These are phyloP conservation scores for Acmispon strigosus DNA, from an alignment of 306 rosid species.

Conservation along the genomic window DNA sequence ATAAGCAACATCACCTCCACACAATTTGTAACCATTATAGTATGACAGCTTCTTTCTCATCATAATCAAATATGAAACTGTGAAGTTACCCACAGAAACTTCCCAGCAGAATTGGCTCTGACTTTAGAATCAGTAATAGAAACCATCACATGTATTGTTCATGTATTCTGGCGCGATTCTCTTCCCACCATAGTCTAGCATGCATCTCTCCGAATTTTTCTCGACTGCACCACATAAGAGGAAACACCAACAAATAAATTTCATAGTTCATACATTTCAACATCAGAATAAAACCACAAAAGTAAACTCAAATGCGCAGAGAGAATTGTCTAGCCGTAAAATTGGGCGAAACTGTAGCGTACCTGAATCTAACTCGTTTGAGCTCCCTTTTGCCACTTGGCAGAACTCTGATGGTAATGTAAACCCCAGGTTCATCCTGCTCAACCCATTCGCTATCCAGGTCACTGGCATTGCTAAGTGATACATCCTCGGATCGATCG, in stretches of 20 bases:
- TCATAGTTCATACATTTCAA: slow-evolving; percentile 18
- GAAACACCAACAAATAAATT: slow-evolving; percentile 9
- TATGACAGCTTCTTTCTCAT: no score
- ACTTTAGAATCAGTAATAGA: no score
- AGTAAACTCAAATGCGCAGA: neutral
- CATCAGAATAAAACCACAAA: neutral
- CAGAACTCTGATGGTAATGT: slow-evolving; percentile 49
- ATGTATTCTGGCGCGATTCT: slow-evolving; percentile 92
- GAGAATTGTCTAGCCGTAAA: no score
- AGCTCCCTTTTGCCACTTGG: slow-evolving; percentile 57
- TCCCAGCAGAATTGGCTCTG: no score
- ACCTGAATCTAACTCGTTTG: slow-evolving; percentile 61
- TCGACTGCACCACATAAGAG: slow-evolving; percentile 54
- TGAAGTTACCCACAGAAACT: no score
- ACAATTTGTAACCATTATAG: neutral
- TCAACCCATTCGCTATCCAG: slow-evolving; percentile 56
- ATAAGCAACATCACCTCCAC: slow-evolving; percentile 39
- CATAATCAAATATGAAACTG: no score
- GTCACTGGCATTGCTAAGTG: slow-evolving; percentile 54
- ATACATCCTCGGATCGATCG: slow-evolving; percentile 46
- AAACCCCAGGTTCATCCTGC: slow-evolving; percentile 60
- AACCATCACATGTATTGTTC: slow-evolving; percentile 70
- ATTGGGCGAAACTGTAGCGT: neutral
- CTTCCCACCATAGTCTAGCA: slow-evolving; percentile 99
- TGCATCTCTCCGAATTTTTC: slow-evolving; percentile 95